phyloP scores from a whole-genome alignment of 805 yeast species.

The Jamesozyma hellenica region DNA sequence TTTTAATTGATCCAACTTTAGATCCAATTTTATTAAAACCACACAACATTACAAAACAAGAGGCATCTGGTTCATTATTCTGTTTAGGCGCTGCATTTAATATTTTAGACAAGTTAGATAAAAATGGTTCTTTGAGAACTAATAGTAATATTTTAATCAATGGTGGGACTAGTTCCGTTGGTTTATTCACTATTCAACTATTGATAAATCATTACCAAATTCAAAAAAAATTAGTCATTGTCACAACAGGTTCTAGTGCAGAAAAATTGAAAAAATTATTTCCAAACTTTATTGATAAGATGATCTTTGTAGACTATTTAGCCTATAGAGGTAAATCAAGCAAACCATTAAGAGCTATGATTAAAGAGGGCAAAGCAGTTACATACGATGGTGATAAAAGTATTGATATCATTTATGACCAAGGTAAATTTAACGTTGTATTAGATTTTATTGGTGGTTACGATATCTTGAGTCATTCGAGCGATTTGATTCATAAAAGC shows the following conservation, averaged over 20 bases:
- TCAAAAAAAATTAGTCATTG: conserved; percentile 40
- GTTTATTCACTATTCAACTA: conserved; percentile 50
- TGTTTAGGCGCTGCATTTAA: conserved; percentile 55
- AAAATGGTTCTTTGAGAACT: conserved; percentile 25
- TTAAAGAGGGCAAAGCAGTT: conserved; percentile 30
- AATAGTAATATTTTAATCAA: conserved; percentile 48
- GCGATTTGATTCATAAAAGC: conserved; percentile 36
- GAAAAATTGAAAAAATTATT: conserved; percentile 32
- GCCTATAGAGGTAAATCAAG: conserved; percentile 27
- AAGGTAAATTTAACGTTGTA: conserved; percentile 51
- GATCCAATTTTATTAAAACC: conserved; percentile 45
- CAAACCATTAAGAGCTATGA: conserved; percentile 25
- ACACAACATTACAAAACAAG: conserved; percentile 34
- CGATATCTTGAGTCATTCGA: conserved; percentile 38
- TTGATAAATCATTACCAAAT: conserved; percentile 44
- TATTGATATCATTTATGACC: conserved; percentile 20
- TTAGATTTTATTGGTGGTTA: conserved; percentile 65
- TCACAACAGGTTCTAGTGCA: conserved; percentile 47
- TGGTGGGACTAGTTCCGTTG: conserved; percentile 76
- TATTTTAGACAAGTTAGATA: conserved; percentile 28
- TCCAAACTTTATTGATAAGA: conserved; percentile 32
- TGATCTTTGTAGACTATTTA: conserved; percentile 29
- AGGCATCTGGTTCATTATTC: conserved; percentile 58
- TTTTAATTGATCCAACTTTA: conserved; percentile 41
- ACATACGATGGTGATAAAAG: conserved; percentile 23